phyloP scores from a whole-genome alignment of 768 basidiomycete species.

The Nevesoporus exiguus region DNA sequence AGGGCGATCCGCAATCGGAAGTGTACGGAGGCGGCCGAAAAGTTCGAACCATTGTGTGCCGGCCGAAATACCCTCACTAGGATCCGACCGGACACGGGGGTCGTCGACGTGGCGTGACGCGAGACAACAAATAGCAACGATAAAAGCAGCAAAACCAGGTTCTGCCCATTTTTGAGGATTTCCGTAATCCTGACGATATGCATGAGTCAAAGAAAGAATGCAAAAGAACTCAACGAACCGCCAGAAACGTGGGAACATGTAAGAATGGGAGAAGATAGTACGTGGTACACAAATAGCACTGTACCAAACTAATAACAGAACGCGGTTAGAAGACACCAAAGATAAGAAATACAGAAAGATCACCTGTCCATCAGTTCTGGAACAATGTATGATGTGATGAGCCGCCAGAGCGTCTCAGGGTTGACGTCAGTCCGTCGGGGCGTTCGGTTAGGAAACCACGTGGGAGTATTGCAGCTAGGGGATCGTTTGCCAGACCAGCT shows the following conservation, averaged over 20 bases:
- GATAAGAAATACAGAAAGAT: constrained; percentile 23
- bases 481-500: constrained; percentile 32
- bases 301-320: constrained; percentile 54
- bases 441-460: constrained; percentile 85
- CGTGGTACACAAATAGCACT: constrained; percentile 87
- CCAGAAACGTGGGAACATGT: constrained; percentile 85
- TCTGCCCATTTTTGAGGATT: constrained; percentile 95
- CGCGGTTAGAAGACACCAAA: constrained; percentile 13
- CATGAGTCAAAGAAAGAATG: constrained; percentile 15
- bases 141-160: constrained; percentile 91
- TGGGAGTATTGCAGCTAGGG: constrained; percentile 35
- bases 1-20: constrained; percentile 84
- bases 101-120: constrained; percentile 93
- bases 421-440: constrained; percentile 74
- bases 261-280: constrained; percentile 91
- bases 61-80: constrained; percentile 80
- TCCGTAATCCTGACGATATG: constrained; percentile 69
- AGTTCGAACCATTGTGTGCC: constrained; percentile 92
- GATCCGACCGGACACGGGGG: constrained; percentile 79
- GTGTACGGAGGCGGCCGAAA: constrained; percentile 79
- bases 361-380: constrained; percentile 95
- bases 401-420: constrained; percentile 83
- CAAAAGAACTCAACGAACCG: constrained; percentile 42
- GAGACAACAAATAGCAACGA: constrained; percentile 89
- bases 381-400: constrained; percentile 80